These are phyloP conservation scores for Ceratocystis diversiconidia DNA, from an alignment of 2,329 filamentous ascomycete genomes.

Conservation along the genomic window DNA sequence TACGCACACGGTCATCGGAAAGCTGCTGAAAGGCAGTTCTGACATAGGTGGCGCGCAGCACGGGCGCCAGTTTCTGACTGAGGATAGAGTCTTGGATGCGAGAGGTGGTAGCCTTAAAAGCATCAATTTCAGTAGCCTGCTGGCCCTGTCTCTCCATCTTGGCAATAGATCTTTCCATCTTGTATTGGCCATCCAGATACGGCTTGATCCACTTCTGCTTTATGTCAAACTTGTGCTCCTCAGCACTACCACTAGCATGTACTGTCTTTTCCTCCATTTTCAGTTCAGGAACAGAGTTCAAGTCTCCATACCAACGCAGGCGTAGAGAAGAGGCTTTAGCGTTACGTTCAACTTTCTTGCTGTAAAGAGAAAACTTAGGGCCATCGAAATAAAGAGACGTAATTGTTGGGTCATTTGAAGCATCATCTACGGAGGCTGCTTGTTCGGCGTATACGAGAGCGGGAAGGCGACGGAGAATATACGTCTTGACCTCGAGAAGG, in stretches of 20 bases:
- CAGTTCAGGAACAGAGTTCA: conserved; percentile 65
- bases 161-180: conserved; percentile 77
- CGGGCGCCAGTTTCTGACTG: conserved; percentile 63
- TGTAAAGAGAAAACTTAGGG: conserved; percentile 71
- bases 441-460: conserved; percentile 88
- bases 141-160: conserved; percentile 73
- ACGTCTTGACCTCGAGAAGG: conserved; percentile 89
- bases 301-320: conserved; percentile 80
- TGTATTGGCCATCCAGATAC: conserved; percentile 76
- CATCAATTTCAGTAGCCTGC: conserved; percentile 49
- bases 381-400: conserved; percentile 96
- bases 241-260: conserved; percentile 58
- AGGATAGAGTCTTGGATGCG: conserved; percentile 70
- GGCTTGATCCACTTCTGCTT: conserved; percentile 89
- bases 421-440: conserved; percentile 66
- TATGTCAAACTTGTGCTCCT: conserved; percentile 67
- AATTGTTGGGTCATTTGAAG: conserved; percentile 71
- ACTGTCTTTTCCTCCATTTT: conserved; percentile 82
- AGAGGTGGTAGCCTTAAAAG: conserved; percentile 56
- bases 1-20: conserved; percentile 73
- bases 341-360: conserved; percentile 64
- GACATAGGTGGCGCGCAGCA: conserved; percentile 82
- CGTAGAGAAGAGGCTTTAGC: conserved; percentile 69
- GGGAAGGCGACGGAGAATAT: conserved; percentile 79
- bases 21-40: conserved; percentile 96